A percentile compares a stretch with the other conserved stretches of the same genome.
Evolutionary conservation across 176 grass and related monocot genomes (phyloP).

Genomic region (Dendrocalamus sinicus): DNA sequence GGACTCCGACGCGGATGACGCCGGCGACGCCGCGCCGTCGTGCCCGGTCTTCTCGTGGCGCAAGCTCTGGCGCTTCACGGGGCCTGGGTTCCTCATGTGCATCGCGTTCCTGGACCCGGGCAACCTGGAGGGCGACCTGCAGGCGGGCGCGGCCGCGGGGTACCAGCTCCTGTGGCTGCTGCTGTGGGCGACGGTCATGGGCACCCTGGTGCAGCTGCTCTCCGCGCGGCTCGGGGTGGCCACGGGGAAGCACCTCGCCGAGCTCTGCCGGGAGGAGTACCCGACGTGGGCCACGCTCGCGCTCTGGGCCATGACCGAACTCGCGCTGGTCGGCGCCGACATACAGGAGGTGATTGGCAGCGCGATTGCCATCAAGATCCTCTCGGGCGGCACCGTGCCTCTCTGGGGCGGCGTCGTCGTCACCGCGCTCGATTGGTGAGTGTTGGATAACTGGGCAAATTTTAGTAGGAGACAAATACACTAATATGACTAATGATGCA

Average conservation of each 20-base stretch:
- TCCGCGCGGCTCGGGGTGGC: constrained; percentile 84
- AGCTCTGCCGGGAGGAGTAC: constrained; percentile 90
- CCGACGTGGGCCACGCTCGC: constrained; percentile 63
- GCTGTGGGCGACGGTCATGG: constrained; percentile 85
- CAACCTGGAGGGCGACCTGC: too few species aligned
- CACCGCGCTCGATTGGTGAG: constrained; percentile 82
- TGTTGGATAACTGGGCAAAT: too few species aligned
- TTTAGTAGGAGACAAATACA: too few species aligned
- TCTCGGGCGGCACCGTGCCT: constrained; percentile 67
- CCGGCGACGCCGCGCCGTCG: too few species aligned
- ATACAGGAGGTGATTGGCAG: constrained; percentile 98
- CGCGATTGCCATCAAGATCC: constrained; percentile 91
- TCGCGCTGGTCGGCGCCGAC: constrained; percentile 82
- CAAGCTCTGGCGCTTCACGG: too few species aligned
- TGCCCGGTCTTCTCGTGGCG: not conserved
- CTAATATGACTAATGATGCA: too few species aligned
- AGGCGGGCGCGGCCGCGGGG: too few species aligned
- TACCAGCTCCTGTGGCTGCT: constrained; percentile 55
- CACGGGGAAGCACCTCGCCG: constrained; percentile 83
- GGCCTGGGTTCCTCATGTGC: too few species aligned
- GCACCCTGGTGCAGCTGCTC: constrained; percentile 75
- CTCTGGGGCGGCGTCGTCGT: constrained; percentile 92
- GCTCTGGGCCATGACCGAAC: constrained; percentile 89
- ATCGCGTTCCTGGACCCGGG: too few species aligned
- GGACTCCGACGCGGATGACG: too few species aligned